phyloP scores from a whole-genome alignment of 306 rosid species.

The Prinsepia uniflora region DNA sequence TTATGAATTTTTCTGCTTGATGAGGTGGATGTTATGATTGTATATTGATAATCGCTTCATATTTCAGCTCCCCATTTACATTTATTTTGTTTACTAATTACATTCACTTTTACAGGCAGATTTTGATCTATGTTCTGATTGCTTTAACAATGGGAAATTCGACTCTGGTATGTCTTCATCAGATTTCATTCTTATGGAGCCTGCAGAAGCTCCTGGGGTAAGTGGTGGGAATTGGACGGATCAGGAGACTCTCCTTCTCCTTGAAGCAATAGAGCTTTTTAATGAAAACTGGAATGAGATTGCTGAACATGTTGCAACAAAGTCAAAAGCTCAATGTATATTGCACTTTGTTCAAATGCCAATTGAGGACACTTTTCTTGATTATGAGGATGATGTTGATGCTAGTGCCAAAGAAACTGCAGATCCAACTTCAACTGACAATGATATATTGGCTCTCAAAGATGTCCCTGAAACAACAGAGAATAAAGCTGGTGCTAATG shows the following conservation, averaged over 20 bases:
- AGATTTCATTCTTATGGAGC: slow-evolving; percentile 97
- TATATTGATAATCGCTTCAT: slow-evolving; percentile 7
- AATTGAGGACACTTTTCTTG: slow-evolving; percentile 74
- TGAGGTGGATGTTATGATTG: slow-evolving; percentile 4
- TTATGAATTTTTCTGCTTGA: slow-evolving; percentile 1
- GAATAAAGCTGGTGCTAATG: slow-evolving; percentile 36
- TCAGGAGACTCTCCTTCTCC: slow-evolving; percentile 96
- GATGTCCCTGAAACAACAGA: slow-evolving; percentile 47
- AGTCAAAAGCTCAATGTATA: slow-evolving; percentile 89
- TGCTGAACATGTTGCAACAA: slow-evolving; percentile 95
- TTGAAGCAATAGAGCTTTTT: slow-evolving; percentile 89
- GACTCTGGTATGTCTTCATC: slow-evolving; percentile 81
- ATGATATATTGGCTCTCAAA: slow-evolving; percentile 41
- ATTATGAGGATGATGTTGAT: slow-evolving; percentile 43
- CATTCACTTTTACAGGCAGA: slow-evolving; percentile 76
- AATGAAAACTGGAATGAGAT: slow-evolving; percentile 94
- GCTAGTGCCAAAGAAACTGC: slow-evolving; percentile 48
- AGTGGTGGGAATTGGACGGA: slow-evolving; percentile 97
- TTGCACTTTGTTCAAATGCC: slow-evolving; percentile 97
- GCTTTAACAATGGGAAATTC: slow-evolving; percentile 77
- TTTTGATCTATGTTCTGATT: slow-evolving; percentile 82
- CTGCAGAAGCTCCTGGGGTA: slow-evolving; percentile 80
- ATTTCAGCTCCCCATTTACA: slow-evolving; percentile 5
- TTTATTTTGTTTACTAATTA: slow-evolving; percentile 32
- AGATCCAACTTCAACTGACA: slow-evolving; percentile 44